Evolutionary conservation across 2,329 filamentous ascomycete genomes (phyloP), one percentile per base, ranked within the genome.

Genomic region (Pestalotiopsis sp.): DNA sequence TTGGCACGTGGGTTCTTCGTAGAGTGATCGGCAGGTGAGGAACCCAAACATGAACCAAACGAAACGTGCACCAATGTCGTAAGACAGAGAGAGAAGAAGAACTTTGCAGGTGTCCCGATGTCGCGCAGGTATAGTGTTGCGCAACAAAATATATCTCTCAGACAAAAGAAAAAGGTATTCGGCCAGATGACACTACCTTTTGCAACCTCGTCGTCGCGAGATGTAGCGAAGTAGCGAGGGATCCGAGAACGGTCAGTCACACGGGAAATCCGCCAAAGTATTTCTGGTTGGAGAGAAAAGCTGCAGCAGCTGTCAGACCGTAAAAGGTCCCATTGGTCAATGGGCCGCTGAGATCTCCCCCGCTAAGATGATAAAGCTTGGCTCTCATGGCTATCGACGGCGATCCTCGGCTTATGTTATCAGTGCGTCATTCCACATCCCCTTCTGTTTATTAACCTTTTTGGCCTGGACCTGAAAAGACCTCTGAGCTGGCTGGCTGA

Each of bases 371-470:
- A 20, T 30, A 22, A n/a, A 57, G 55, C 14, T 57, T 57, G 20
- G 24, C 56, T n/a, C 11, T n/a, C 13, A 44, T 22, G 64, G 64
- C 64, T 66, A 66, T 58, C 59, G 64, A 14, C 64, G 64, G 64
- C 35, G 64, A 66, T 66, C 64, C 58, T 58, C 64, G 64, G 64
- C 64, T 66, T 59, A 66, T 30, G 22, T 66, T 52, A 66, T 40
- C 52, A 59, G 52, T 66, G 64, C 64, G 64, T 66, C 64, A 66
- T 55, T 26, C 17, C 9, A 7, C 3, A 1, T 30, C 26, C 26
- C 35, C 35, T 58, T 35, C 10, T 26, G 20, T 13, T 20, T 58
- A 3, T 58, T 26, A 17, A 58, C 56, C 56, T 35, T 58, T 26
- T n/a, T 13, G 26, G 14, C 24, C 56, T 58, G 24, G 56, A 35